Evolutionary conservation across 768 basidiomycete genomes (phyloP).

Genomic region (Saitozyma podzolica): DNA sequence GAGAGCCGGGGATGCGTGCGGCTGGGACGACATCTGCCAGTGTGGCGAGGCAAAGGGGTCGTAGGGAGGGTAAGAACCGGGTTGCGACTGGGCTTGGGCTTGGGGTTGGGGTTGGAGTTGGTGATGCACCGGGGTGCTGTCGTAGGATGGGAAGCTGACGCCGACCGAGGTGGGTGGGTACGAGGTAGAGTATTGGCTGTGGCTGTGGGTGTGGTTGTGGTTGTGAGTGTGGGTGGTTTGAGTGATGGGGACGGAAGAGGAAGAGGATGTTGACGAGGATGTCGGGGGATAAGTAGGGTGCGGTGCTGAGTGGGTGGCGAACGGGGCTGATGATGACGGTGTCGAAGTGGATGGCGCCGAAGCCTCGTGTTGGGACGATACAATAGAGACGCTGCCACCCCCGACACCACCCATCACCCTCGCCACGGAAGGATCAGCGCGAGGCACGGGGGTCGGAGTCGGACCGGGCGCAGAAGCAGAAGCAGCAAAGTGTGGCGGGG

Average conservation of each 20-base stretch:
- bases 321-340: neutral
- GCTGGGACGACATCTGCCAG: neutral
- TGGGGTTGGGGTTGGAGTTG: too few species aligned
- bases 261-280: constrained; percentile 2
- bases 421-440: too few species aligned
- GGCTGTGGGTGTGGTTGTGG: constrained; percentile 16
- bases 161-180: neutral
- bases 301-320: neutral
- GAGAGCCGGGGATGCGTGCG: neutral
- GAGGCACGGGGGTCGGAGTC: too few species aligned
- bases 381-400: too few species aligned
- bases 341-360: neutral
- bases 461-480: too few species aligned
- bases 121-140: too few species aligned
- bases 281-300: constrained; percentile 1
- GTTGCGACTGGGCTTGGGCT: too few species aligned
- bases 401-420: too few species aligned
- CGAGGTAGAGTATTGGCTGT: constrained; percentile 3
- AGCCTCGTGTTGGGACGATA: too few species aligned
- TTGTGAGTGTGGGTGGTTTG: constrained; percentile 12
- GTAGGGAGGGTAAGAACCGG: too few species aligned
- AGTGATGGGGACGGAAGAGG: constrained; percentile 4
- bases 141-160: too few species aligned
- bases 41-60: neutral
- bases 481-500: too few species aligned